These are phyloP conservation scores for Botryotinia narcissicola DNA, from an alignment of 2,329 filamentous ascomycete species.

Conservation along the genomic window DNA sequence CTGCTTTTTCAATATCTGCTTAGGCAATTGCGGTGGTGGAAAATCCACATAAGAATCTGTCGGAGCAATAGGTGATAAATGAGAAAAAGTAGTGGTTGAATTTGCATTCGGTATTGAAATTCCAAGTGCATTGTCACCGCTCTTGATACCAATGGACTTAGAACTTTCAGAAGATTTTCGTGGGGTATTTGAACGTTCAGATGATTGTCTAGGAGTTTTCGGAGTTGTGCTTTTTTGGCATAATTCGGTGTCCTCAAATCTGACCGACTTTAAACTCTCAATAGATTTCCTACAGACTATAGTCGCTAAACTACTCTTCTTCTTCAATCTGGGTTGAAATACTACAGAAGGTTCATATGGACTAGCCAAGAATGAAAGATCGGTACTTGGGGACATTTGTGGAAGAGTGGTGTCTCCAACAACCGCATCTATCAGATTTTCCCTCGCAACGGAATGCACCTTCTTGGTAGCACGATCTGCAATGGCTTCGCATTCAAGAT, in stretches of 20 bases:
- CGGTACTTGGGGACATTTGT: not conserved
- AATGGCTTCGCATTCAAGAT: not conserved
- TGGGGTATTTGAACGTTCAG: not conserved
- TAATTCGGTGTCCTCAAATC: not conserved
- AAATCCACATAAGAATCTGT: not conserved
- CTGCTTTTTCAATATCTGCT: not conserved
- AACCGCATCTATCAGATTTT: not conserved
- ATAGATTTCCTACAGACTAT: not conserved
- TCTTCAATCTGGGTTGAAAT: not conserved
- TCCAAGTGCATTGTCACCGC: slow-evolving; percentile 2
- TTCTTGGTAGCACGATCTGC: not conserved
- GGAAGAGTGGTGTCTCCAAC: not conserved
- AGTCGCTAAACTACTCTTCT: not conserved
- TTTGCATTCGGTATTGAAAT: not conserved
- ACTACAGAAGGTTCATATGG: slow-evolving; percentile 1
- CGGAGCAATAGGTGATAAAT: too few relatives aligned
- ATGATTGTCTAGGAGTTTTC: not conserved
- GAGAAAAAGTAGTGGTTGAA: not conserved
- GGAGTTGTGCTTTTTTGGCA: not conserved
- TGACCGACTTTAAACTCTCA: slow-evolving; percentile 15
- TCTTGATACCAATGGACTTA: not conserved
- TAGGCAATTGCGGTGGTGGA: not conserved
- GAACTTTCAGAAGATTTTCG: not conserved
- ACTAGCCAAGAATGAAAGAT: slow-evolving; percentile 17
- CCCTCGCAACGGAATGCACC: not conserved